phyloP scores from a whole-genome alignment of 164 flowering plant genomes.

The Nymphaea colorata region DNA sequence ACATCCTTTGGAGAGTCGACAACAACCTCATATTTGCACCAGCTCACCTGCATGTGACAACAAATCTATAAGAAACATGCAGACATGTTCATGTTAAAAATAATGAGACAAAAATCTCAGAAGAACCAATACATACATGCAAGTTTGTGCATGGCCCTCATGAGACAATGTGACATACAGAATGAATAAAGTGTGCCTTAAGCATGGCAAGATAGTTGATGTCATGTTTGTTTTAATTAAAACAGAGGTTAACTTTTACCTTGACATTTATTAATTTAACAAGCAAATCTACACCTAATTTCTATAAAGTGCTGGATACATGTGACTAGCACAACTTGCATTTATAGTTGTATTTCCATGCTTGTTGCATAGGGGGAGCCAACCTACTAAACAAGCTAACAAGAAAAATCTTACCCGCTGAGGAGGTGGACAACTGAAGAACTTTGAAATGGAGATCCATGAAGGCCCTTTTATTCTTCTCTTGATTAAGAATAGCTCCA shows the following conservation, averaged over 20 bases:
- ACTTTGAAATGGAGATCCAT: conserved; percentile 78
- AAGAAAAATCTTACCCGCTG: conserved; percentile 42
- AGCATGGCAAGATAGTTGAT: too few species aligned
- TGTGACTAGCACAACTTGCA: too few species aligned
- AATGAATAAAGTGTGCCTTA: too few species aligned
- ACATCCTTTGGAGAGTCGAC: conserved; percentile 77
- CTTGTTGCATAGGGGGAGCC: not conserved
- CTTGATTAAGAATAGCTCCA: conserved; percentile 87
- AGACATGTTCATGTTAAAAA: not conserved
- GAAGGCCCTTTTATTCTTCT: conserved; percentile 91
- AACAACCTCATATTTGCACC: conserved; percentile 89
- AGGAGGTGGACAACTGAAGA: conserved; percentile 37
- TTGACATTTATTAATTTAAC: too few species aligned
- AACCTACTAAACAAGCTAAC: not conserved
- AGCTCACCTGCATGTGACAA: conserved; percentile 59
- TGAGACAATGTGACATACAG: too few species aligned
- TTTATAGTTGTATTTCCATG: too few species aligned
- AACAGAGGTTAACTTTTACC: too few species aligned
- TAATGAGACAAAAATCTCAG: not conserved
- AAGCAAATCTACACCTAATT: too few species aligned
- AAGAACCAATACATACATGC: not conserved
- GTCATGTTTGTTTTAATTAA: too few species aligned
- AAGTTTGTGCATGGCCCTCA: too few species aligned
- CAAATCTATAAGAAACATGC: not conserved
- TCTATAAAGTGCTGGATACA: too few species aligned